Evolutionary conservation across 2,329 filamentous ascomycete genomes (phyloP).

Genomic region (Cercospora janseana): DNA sequence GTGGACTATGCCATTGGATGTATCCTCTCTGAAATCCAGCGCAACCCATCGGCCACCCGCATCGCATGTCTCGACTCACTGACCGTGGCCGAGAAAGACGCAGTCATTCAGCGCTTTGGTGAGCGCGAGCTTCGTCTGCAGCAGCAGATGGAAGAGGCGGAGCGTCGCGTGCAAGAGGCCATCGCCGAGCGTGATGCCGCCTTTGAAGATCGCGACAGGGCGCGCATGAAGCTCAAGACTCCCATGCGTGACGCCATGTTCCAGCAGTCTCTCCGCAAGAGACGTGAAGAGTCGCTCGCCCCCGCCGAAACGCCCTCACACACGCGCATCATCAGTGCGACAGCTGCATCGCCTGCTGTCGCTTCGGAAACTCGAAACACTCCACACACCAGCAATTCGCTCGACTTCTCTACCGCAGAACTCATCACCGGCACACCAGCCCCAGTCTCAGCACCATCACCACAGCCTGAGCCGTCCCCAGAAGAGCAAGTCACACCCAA

Average conservation of each 20-base stretch:
- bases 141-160: conserved; percentile 5
- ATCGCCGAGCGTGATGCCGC: conserved; percentile 11
- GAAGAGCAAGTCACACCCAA: conserved; percentile 3
- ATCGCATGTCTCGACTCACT: conserved; percentile 17
- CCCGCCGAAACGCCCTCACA: conserved; percentile 5
- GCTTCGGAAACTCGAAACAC: conserved; percentile 7
- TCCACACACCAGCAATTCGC: conserved; percentile 6
- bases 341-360: conserved; percentile 4
- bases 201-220: background rate
- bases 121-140: conserved; percentile 10
- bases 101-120: conserved; percentile 18
- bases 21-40: conserved; percentile 7
- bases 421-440: conserved; percentile 18
- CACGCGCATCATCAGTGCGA: conserved; percentile 1
- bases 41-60: conserved; percentile 3
- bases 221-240: background rate
- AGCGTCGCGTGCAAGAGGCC: background rate
- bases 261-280: conserved; percentile 5
- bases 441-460: background rate
- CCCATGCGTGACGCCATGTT: conserved; percentile 11
- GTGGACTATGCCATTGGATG: conserved; percentile 9
- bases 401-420: conserved; percentile 12
- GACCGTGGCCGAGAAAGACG: conserved; percentile 22
- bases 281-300: background rate
- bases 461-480: conserved; percentile 4